Evolutionary conservation across 345 rosid species (phyloP), one percentile per base, ranked within the genome.

Genomic region (Balakata baccata): DNA sequence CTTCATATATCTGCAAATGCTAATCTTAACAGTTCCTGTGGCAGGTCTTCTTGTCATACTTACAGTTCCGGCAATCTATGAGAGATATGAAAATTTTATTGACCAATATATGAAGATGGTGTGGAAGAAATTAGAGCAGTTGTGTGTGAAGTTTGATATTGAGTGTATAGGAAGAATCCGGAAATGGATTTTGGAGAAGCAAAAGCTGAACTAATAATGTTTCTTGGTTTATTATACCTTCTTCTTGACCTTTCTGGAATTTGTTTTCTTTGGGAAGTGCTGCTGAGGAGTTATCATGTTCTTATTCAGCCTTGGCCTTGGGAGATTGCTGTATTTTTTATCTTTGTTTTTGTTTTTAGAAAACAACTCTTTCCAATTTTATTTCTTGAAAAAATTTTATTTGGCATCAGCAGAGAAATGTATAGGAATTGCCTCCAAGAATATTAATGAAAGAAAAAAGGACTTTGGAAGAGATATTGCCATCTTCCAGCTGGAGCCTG

Each of bases 21-120:
- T 3, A 23, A 25, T 38, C 17, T 10, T 8, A 29, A 46, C 52
- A 25, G 7, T 77, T 63, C 34, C 62, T 13, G 16, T 69, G 64
- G 62, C 90, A 93, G 99, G 91, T 66, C 88, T 93, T 79, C 67
- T 91, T 70, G 68, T 87, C 34, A 46, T 84, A 72, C 86, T 96
- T 56, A 86, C 93, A 10, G 68, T 91, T 70, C 99, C 98, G 11
- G 93, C 87, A 14, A 71, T 91, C 23, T 93, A 96, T 7, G 99
- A 96, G 84, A 89, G 81, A 66, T 81, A 80, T 7, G 89, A 86
- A 66, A 84, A 89, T 66, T 60, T 51, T 74, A 74, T 93, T 7
- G 97, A 91, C 73, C 80, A 80, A 56, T 76, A 73, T 69, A 6
- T 76, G 20, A 59, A 73, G 72, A 61, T 79, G 60, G 78, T 82